phyloP scores from a whole-genome alignment of 2,329 filamentous ascomycete species.

The Botrytis fragariae region DNA sequence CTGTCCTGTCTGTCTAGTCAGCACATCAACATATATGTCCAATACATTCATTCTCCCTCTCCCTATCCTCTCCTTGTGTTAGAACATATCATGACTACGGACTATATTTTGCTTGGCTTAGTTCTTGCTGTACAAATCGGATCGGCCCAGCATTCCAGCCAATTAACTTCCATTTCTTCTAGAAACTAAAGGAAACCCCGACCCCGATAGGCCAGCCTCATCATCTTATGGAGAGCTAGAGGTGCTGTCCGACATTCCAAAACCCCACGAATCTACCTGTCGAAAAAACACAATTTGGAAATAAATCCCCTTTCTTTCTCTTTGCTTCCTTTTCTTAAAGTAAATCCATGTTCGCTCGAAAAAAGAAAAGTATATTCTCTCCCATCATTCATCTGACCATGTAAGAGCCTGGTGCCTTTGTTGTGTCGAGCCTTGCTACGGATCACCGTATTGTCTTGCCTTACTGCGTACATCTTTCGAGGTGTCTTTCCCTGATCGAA shows the following conservation, averaged over 20 bases:
- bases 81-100: neutral
- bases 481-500: conserved; percentile 17
- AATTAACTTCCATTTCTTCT: neutral
- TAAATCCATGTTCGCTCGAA: neutral
- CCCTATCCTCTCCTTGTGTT: neutral
- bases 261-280: conserved; percentile 18
- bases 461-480: neutral
- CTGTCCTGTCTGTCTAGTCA: neutral
- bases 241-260: conserved; percentile 15
- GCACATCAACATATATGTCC: neutral
- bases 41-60: neutral
- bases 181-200: neutral
- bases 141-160: neutral
- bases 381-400: conserved; percentile 25
- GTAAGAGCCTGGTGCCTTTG: conserved; percentile 34
- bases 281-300: conserved; percentile 1
- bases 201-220: conserved; percentile 16
- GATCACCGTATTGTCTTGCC: conserved; percentile 20
- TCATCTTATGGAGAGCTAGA: conserved; percentile 10
- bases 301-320: conserved; percentile 12
- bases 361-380: neutral
- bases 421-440: conserved; percentile 23
- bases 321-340: neutral
- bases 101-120: conserved; percentile 1
- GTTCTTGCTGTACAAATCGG: conserved; percentile 9